These are phyloP conservation scores for Aspergillus sclerotiicarbonarius DNA, from an alignment of 495 filamentous ascomycete genomes.

Conservation along the genomic window DNA sequence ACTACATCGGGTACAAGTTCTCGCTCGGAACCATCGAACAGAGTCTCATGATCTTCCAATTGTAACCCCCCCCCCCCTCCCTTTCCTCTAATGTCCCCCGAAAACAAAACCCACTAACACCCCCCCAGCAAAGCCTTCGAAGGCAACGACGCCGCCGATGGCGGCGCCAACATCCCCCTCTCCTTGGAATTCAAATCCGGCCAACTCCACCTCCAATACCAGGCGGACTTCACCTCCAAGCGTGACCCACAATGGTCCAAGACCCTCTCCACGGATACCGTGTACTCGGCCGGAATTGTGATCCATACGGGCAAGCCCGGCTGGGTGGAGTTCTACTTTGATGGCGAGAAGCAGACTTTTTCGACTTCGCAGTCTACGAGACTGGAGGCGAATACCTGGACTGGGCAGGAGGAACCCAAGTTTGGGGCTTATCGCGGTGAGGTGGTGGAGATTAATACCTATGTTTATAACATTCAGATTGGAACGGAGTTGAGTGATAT, in stretches of 20 bases:
- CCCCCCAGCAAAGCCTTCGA: slow-evolving; percentile 10
- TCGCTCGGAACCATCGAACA: slow-evolving; percentile 4
- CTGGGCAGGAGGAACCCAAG: slow-evolving; percentile 11
- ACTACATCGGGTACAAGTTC: slow-evolving; percentile 18
- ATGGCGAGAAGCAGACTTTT: slow-evolving; percentile 15
- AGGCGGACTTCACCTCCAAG: background rate
- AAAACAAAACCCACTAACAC: background rate
- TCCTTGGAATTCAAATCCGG: slow-evolving; percentile 10
- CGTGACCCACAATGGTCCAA: slow-evolving; percentile 13
- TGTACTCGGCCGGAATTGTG: slow-evolving; percentile 12
- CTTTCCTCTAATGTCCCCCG: too few species aligned
- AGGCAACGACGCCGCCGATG: background rate
- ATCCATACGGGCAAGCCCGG: slow-evolving; percentile 12
- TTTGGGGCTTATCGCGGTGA: slow-evolving; percentile 17
- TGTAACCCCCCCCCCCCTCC: slow-evolving; percentile 6
- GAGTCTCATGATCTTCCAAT: slow-evolving; percentile 18
- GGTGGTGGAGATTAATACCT: slow-evolving; percentile 12
- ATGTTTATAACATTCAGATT: slow-evolving; percentile 14
- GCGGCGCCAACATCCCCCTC: slow-evolving; percentile 14
- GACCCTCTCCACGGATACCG: slow-evolving; percentile 1
- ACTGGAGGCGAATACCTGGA: slow-evolving; percentile 9
- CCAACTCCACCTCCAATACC: slow-evolving; percentile 13
- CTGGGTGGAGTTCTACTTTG: slow-evolving; percentile 17
- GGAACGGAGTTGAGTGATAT: slow-evolving; percentile 11
- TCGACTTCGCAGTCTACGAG: background rate